phyloP scores from a whole-genome alignment of 805 yeast species.

The Candida maris region DNA sequence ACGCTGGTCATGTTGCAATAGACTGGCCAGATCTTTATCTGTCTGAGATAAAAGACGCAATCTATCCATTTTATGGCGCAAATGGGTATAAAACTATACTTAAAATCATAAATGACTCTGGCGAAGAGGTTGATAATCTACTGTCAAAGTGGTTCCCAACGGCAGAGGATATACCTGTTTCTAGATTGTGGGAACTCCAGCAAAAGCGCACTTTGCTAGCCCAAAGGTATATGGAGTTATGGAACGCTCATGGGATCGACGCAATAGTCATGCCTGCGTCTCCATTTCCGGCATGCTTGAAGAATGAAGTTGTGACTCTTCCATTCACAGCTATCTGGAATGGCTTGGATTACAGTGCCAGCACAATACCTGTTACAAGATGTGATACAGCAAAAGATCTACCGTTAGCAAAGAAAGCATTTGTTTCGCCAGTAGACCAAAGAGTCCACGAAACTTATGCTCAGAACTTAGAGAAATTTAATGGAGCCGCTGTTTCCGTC shows the following conservation, averaged over 20 bases:
- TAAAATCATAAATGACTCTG: constrained; percentile 35
- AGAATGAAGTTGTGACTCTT: constrained; percentile 42
- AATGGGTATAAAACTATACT: constrained; percentile 38
- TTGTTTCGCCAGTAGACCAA: constrained; percentile 40
- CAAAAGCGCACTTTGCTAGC: constrained; percentile 36
- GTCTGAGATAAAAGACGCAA: constrained; percentile 42
- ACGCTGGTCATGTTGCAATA: constrained; percentile 49
- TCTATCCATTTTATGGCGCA: constrained; percentile 37
- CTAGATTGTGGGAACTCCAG: constrained; percentile 39
- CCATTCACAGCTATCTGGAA: constrained; percentile 38
- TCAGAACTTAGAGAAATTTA: constrained; percentile 33
- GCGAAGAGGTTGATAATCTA: constrained; percentile 37
- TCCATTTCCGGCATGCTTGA: constrained; percentile 38
- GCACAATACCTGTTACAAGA: constrained; percentile 53
- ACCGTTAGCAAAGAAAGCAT: constrained; percentile 16
- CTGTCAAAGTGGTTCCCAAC: constrained; percentile 31
- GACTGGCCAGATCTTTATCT: constrained; percentile 44
- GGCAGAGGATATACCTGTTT: constrained; percentile 33
- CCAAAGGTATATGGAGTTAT: constrained; percentile 24
- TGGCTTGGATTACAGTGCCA: constrained; percentile 43
- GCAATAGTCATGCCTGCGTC: constrained; percentile 46
- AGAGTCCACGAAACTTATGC: constrained; percentile 42
- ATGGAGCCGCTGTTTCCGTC: constrained; percentile 62
- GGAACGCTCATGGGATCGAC: constrained; percentile 46
- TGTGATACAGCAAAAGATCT: constrained; percentile 43